phyloP scores from a whole-genome alignment of 305 asterid genomes.

The Rubia occidens region DNA sequence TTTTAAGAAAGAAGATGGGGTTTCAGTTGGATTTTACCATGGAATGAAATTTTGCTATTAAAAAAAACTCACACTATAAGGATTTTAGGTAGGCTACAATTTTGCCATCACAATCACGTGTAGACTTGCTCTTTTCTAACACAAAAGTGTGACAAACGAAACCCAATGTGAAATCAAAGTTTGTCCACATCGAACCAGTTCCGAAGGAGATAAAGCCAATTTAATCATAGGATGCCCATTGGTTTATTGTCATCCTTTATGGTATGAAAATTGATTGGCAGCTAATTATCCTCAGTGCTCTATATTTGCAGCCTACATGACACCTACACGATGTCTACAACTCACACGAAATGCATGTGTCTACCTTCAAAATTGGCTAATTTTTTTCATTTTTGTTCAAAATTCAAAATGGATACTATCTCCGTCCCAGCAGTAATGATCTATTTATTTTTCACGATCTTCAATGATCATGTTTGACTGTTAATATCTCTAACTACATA shows the following conservation, averaged over 20 bases:
- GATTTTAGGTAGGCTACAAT: not conserved
- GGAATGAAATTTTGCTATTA: not conserved
- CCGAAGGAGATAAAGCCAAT: conserved; percentile 5
- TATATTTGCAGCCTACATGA: not conserved
- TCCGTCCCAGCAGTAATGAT: too few relatives aligned
- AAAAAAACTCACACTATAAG: not conserved
- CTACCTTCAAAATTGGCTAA: not conserved
- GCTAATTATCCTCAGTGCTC: not conserved
- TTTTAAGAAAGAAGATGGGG: not conserved
- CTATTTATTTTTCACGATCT: too few relatives aligned
- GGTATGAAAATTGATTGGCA: conserved; percentile 10
- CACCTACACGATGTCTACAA: not conserved
- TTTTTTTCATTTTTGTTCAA: too few relatives aligned
- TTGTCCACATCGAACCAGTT: not conserved
- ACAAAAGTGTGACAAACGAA: not conserved
- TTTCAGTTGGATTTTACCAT: not conserved
- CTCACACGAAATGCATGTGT: not conserved
- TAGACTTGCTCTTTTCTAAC: not conserved
- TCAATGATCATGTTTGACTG: too few relatives aligned
- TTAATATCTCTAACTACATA: too few relatives aligned
- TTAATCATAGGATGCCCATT: conserved; percentile 8
- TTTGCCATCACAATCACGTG: conserved; percentile 4
- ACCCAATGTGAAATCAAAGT: not conserved
- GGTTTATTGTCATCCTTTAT: not conserved
- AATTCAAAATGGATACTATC: too few relatives aligned